Conservation (phyloP, 2,329 filamentous ascomycete genomes). For the Colletotrichum sp. region DNA sequence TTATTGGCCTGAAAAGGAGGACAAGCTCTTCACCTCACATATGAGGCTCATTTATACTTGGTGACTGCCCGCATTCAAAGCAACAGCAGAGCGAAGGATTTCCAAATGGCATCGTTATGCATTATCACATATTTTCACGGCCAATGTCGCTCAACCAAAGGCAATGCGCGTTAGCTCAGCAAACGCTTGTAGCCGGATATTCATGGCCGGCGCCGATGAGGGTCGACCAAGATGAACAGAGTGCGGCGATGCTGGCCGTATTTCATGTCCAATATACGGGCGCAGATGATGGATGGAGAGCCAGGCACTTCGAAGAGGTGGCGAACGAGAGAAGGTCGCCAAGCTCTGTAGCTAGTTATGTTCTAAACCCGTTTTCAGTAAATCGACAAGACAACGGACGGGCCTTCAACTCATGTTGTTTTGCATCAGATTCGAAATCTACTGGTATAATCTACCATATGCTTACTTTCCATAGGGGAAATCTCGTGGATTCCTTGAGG, state of each 20-base stretch:
- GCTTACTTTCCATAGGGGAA: neutral
- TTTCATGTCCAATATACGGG: neutral
- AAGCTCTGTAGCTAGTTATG: accelerated
- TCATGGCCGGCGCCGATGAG: neutral
- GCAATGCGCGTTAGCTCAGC: neutral
- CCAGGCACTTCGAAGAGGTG: neutral
- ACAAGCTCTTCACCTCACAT: neutral
- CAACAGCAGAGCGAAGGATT: neutral
- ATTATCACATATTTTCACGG: too few species aligned
- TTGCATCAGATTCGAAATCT: neutral
- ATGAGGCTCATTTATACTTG: neutral
- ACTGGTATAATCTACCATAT: neutral
- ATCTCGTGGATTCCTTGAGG: accelerated
- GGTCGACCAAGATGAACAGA: neutral
- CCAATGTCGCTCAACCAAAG: neutral
- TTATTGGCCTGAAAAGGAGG: neutral
- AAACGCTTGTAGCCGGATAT: neutral
- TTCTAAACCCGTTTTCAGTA: accelerated
- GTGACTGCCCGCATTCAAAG: neutral
- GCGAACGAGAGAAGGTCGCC: accelerated
- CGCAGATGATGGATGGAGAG: neutral
- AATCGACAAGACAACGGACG: neutral
- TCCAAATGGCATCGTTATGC: neutral
- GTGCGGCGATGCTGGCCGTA: accelerated
- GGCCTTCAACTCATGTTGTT: neutral